A percentile compares a stretch with the other conserved stretches of the same genome.
These are phyloP conservation scores for Kitagawia praeruptora DNA, from an alignment of 129 eudicot genomes.

Conservation along the genomic window DNA sequence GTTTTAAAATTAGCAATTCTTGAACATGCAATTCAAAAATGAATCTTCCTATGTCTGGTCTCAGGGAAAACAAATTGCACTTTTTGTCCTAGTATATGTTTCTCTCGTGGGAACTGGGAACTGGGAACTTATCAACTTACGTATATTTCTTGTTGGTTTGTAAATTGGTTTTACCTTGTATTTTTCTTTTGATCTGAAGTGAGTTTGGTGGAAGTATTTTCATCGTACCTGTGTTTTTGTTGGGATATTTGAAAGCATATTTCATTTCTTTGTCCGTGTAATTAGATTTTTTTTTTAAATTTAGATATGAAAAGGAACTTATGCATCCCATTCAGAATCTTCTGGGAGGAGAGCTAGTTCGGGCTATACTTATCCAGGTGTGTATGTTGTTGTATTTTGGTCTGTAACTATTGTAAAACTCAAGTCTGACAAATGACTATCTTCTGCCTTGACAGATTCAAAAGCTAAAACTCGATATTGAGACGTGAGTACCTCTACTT, in stretches of 20 bases:
- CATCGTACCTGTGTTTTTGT: background rate
- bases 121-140: too few species aligned
- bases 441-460: constrained; percentile 60
- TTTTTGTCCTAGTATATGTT: background rate
- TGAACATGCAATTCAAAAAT: background rate
- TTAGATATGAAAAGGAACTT: constrained; percentile 92
- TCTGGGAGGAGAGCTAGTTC: constrained; percentile 90
- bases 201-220: background rate
- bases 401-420: constrained; percentile 8
- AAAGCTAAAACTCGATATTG: constrained; percentile 90
- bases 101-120: background rate
- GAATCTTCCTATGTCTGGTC: background rate
- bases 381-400: constrained; percentile 4
- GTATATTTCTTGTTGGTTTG: background rate
- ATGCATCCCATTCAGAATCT: constrained; percentile 92
- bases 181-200: background rate
- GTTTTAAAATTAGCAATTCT: too few species aligned
- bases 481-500: constrained; percentile 51
- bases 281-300: background rate
- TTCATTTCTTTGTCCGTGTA: background rate
- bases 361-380: constrained; percentile 92
- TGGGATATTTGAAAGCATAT: background rate
- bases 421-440: background rate
- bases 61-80: background rate
- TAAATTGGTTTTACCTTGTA: background rate